phyloP scores from a whole-genome alignment of 192 early-diverging fungal species.

The Entophlyctis luteolus region DNA sequence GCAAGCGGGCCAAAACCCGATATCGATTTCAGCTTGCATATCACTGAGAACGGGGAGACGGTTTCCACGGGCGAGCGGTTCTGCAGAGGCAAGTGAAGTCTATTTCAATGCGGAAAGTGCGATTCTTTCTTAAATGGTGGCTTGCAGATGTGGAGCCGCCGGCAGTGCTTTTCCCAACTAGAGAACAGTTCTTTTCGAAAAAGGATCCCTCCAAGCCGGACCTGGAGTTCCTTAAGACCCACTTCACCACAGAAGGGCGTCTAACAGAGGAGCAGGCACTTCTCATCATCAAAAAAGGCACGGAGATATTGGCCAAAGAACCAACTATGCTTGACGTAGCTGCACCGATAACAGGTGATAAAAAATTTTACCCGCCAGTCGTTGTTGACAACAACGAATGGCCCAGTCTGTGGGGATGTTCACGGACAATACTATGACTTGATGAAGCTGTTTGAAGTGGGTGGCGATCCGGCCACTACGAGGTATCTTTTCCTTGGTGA shows the following conservation, averaged over 20 bases:
- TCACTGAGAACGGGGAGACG: slow-evolving; percentile 63
- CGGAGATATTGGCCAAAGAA: slow-evolving; percentile 74
- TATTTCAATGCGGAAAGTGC: not conserved
- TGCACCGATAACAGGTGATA: slow-evolving; percentile 85
- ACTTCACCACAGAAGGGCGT: slow-evolving; percentile 89
- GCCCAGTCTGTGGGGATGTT: slow-evolving; percentile 88
- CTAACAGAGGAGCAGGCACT: slow-evolving; percentile 89
- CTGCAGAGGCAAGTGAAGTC: slow-evolving; percentile 62
- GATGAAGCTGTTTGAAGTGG: slow-evolving; percentile 96
- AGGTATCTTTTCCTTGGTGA: slow-evolving; percentile 92
- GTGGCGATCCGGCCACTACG: slow-evolving; percentile 85
- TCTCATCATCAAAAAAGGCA: slow-evolving; percentile 76
- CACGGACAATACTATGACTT: slow-evolving; percentile 96
- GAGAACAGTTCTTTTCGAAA: slow-evolving; percentile 67
- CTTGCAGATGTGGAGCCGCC: slow-evolving; percentile 56
- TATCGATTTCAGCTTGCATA: slow-evolving; percentile 80
- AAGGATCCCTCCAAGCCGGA: slow-evolving; percentile 71
- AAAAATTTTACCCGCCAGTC: not conserved
- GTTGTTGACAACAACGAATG: not conserved
- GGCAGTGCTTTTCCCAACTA: slow-evolving; percentile 49
- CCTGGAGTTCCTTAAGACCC: slow-evolving; percentile 78
- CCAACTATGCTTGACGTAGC: slow-evolving; percentile 80
- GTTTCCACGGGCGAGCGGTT: slow-evolving; percentile 72
- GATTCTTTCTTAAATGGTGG: not conserved
- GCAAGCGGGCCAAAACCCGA: slow-evolving; percentile 13